Evolutionary conservation across 164 flowering plant species (phyloP), one percentile per base, ranked within the genome.

Genomic region (Echeveria elegans): DNA sequence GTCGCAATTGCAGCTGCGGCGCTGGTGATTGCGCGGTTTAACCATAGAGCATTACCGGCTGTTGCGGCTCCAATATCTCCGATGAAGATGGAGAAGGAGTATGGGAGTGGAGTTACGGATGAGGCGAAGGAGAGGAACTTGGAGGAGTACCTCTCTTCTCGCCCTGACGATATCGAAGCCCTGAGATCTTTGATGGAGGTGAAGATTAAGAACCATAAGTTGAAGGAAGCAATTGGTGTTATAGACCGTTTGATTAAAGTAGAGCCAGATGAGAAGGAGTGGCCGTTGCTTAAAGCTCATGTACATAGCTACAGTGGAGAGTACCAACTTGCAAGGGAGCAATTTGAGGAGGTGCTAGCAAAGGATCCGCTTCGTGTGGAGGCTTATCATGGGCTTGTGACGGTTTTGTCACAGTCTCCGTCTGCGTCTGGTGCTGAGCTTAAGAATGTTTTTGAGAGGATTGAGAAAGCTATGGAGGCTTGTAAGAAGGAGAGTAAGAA

Each of bases 381-480:
- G 72, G 98, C 96, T 1, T 94, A 82, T 68, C 93, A 88, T 43
- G 97, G 96, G n/a, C 80, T 90, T 0, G 81, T 85, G 6, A 82
- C 87, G 83, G 85, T 82, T 0, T 70, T 69, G 4, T 73, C 84
- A 15, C 82, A 82, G 21, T 73, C 79, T 0, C 82, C 81, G 21
- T 73, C 79, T 0, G 85, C 77, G 10, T 34, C 75, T 0, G 67
- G 34, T 2, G 69, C 66, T 12, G 82, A 77, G 18, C 34, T 87
- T 82, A 72, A 68, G 16, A 77, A 36, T 1, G 74, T 89, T 18
- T 45, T 79, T 81, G 76, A 78, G 74, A 81, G 86, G 65, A 78
- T 92, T 63, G 81, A 73, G 69, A 74, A 36, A 12, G 91, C 82
- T 2, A 80, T 85, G 81, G 81, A 81, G 67, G 73, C 45, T 72